Evolutionary conservation across 2,329 filamentous ascomycete genomes (phyloP).

Genomic region (Trichoderma sp.): DNA sequence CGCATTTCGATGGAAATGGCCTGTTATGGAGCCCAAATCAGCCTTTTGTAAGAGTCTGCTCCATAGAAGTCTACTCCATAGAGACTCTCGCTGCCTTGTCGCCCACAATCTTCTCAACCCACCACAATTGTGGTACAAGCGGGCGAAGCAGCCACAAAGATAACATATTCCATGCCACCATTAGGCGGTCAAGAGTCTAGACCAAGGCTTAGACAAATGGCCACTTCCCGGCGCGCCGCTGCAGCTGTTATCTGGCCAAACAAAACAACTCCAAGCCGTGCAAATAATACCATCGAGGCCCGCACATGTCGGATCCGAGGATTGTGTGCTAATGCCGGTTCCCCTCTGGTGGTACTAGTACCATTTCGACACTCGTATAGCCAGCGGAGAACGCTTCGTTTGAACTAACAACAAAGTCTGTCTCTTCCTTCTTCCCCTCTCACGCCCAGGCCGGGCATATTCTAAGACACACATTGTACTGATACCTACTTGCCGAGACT

Average conservation of each 20-base stretch:
- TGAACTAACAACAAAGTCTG: not conserved
- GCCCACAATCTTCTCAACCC: not conserved
- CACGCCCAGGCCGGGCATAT: not conserved
- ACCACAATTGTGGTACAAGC: not conserved
- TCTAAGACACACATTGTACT: not conserved
- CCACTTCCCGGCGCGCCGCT: not conserved
- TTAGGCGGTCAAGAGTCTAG: slow-evolving; percentile 3
- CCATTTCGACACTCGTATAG: not conserved
- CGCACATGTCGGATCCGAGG: not conserved
- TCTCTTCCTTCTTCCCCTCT: not conserved
- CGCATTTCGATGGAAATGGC: not conserved
- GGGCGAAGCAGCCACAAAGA: not conserved
- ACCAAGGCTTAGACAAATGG: not conserved
- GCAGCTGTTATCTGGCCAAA: not conserved
- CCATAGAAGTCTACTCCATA: not conserved
- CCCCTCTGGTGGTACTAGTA: not conserved
- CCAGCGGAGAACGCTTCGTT: not conserved
- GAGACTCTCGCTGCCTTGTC: not conserved
- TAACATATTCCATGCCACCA: not conserved
- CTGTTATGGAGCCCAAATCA: not conserved
- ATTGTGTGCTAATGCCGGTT: not conserved
- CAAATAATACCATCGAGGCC: not conserved
- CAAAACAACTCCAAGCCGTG: not conserved
- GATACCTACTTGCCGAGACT: not conserved
- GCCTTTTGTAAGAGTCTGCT: not conserved